Base-by-base conservation (phyloP, 805 yeast genomes). In the Saturnispora hagleri region DNA sequence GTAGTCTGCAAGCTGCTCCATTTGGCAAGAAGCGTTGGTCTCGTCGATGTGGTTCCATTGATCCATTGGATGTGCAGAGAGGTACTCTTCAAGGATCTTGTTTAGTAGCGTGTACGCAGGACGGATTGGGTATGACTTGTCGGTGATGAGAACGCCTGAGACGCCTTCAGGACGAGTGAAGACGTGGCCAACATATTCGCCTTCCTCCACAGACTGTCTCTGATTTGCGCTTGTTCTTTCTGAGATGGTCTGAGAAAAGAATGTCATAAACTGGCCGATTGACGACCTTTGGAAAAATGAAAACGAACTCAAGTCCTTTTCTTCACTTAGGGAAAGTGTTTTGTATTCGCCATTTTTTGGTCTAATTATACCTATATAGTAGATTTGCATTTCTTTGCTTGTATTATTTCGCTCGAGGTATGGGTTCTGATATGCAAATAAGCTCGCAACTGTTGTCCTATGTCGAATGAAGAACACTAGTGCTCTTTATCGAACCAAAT, bases 81-180 rank as follows among this genome's bases (percentile, higher is more conserved):
- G 71, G 69, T 88, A 93, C 68, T 91, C 98, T 61, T 93, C 99
- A 59, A 89, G 74, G 22, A 91, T 73, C 71, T 89, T 91, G 76
- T 91, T 91, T 62, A 93, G 77, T 54, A 93, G 73, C 2, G 97
- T 87, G 70, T 89, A 91, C 1, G 97, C 98, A 13, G 97, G 98
- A 66, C 99, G 79, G 33, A 89, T 91, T 2, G 98, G 99, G 69
- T 93, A 93, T 60, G 91, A 97, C 67, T 87, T 86, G 68, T 93
- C 99, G 44, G 96, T 81, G 67, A 93, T 86, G 55, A 93, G 71
- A 34, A 93, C 96, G 56, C 96, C 96, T 22, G 95, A 86, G 35
- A 91, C 64, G 3, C 97, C 98, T 68, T 93, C 98, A 24, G 85
- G 69, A 59, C 98, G 79, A 31, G 90, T 82, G 68, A 85, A 93